Evolutionary conservation across 2,329 filamentous ascomycete species (phyloP).

Genomic region (Paecilomyces formosus): DNA sequence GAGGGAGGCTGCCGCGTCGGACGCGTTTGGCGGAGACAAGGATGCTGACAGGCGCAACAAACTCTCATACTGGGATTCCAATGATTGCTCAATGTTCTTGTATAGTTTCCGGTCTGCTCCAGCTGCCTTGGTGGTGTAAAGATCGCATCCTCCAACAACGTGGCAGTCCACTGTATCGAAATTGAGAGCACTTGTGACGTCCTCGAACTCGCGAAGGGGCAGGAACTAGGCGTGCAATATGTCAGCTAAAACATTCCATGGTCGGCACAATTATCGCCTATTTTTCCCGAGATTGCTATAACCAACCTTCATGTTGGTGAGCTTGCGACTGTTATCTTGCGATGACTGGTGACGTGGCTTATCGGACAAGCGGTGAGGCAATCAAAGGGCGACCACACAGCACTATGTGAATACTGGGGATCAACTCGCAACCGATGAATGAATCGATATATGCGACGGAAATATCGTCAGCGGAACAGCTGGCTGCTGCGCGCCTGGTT

Average conservation of each 20-base stretch:
- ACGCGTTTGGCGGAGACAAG: slow-evolving; percentile 73
- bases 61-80: slow-evolving; percentile 86
- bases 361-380: background rate
- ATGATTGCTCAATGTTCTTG: slow-evolving; percentile 84
- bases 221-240: slow-evolving; percentile 60
- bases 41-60: slow-evolving; percentile 79
- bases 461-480: background rate
- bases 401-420: background rate
- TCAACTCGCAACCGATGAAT: background rate
- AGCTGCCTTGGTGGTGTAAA: slow-evolving; percentile 95
- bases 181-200: slow-evolving; percentile 85
- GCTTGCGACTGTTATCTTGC: background rate
- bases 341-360: background rate
- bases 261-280: background rate
- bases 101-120: slow-evolving; percentile 95
- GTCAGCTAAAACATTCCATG: slow-evolving; percentile 6
- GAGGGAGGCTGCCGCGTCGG: slow-evolving; percentile 57
- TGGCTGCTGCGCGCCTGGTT: background rate
- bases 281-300: background rate
- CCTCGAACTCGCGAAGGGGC: slow-evolving; percentile 82
- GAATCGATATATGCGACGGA: background rate
- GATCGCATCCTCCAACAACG: slow-evolving; percentile 86
- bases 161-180: slow-evolving; percentile 92
- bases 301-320: slow-evolving; percentile 5
- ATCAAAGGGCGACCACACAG: background rate